Conservation (phyloP, 495 filamentous ascomycete species). For the Tuber borchii region DNA sequence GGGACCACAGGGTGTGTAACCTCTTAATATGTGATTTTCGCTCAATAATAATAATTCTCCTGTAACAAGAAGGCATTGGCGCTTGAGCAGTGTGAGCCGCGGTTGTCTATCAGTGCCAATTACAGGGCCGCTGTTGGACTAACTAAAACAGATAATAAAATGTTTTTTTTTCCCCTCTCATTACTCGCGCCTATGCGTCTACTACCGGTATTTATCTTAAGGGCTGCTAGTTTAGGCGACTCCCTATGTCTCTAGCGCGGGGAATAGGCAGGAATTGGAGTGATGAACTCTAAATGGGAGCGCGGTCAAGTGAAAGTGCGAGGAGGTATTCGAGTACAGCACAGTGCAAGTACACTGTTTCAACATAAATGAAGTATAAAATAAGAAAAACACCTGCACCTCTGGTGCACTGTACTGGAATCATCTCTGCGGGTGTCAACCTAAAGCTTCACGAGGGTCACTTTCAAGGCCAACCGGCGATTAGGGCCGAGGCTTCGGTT, state of each 20-base stretch:
- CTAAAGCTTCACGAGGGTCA: neutral
- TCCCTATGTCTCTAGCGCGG: neutral
- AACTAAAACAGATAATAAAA: neutral
- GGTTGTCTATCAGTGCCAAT: neutral
- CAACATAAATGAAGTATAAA: neutral
- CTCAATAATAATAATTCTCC: neutral
- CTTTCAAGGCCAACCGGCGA: neutral
- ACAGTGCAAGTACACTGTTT: neutral
- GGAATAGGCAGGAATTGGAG: neutral
- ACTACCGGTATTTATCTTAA: neutral
- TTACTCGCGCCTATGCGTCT: neutral
- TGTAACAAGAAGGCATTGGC: neutral
- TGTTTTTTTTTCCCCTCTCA: neutral
- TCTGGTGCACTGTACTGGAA: neutral
- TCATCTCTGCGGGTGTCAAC: neutral
- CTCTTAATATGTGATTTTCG: neutral
- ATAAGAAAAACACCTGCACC: neutral
- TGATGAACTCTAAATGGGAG: neutral
- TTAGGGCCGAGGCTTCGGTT: neutral
- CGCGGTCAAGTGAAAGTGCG: neutral
- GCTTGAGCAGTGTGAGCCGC: neutral
- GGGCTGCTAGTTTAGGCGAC: neutral
- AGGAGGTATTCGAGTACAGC: neutral
- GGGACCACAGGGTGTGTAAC: neutral
- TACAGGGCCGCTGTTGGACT: neutral